These are phyloP conservation scores for Rosa hybrid DNA, from an alignment of 331 rosid species.

Conservation along the genomic window DNA sequence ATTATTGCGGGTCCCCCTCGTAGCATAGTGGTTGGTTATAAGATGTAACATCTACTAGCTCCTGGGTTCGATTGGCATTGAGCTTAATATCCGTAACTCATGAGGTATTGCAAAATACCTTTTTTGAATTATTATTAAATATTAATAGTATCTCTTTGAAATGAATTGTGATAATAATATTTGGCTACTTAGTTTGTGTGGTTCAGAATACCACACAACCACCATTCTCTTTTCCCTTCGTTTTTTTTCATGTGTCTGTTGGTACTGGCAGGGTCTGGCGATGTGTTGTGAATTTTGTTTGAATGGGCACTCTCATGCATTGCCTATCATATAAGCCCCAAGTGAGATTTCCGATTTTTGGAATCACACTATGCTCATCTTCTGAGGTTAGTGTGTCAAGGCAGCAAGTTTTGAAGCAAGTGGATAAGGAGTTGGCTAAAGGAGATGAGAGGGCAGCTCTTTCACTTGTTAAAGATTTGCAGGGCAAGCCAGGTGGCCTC, in stretches of 20 bases:
- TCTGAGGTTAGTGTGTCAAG: conserved; percentile 50
- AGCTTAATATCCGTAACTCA: too few relatives aligned
- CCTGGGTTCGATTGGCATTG: neutral
- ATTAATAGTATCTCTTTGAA: neutral
- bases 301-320: conserved; percentile 43
- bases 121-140: neutral
- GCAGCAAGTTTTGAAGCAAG: conserved; percentile 51
- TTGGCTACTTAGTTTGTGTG: conserved; percentile 19
- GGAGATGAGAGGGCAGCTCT: conserved; percentile 82
- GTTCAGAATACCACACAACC: neutral
- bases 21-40: neutral
- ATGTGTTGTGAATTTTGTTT: conserved; percentile 2
- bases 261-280: neutral
- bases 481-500: conserved; percentile 66
- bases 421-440: conserved; percentile 58
- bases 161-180: neutral
- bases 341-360: conserved; percentile 18
- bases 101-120: neutral
- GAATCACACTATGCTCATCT: conserved; percentile 37
- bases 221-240: neutral
- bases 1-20: neutral
- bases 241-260: neutral
- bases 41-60: neutral
- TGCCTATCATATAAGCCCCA: conserved; percentile 31
- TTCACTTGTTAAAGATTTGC: conserved; percentile 63